Percentiles rank a stretch among this genome's conserved stretches.
These are phyloP conservation scores for Penicillium verhagenii DNA, from an alignment of 495 filamentous ascomycete genomes.

Conservation along the genomic window DNA sequence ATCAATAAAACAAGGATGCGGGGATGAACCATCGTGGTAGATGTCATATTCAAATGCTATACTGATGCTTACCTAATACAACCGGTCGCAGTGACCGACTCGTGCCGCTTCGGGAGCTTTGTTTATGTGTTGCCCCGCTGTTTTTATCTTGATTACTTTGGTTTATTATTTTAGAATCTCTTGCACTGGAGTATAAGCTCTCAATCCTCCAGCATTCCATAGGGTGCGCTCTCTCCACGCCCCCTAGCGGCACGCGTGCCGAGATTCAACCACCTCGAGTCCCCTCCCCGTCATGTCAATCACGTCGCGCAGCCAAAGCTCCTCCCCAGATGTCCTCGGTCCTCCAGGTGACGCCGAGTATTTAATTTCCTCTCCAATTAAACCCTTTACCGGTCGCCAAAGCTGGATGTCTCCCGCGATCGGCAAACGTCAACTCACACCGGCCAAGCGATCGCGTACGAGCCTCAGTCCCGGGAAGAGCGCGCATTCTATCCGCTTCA, in stretches of 20 bases:
- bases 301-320: slow-evolving; percentile 40
- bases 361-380: slow-evolving; percentile 45
- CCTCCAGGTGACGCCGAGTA: slow-evolving; percentile 47
- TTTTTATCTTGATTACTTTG: slow-evolving; percentile 12
- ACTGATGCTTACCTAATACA: not conserved
- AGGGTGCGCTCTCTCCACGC: slow-evolving; percentile 20
- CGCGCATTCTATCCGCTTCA: slow-evolving; percentile 44
- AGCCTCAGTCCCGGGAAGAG: slow-evolving; percentile 40
- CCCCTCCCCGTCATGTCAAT: slow-evolving; percentile 23
- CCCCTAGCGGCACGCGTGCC: slow-evolving; percentile 29
- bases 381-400: slow-evolving; percentile 42
- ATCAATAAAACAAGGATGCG: not conserved
- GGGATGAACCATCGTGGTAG: no score
- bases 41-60: no score
- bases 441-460: slow-evolving; percentile 36
- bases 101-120: slow-evolving; percentile 27
- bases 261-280: slow-evolving; percentile 21
- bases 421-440: slow-evolving; percentile 32
- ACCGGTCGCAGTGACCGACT: slow-evolving; percentile 1
- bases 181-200: not conserved
- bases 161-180: not conserved
- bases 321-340: slow-evolving; percentile 48
- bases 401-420: slow-evolving; percentile 44
- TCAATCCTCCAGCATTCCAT: slow-evolving; percentile 20
- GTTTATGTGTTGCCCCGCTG: slow-evolving; percentile 37